These are phyloP conservation scores for Kalanchoe fedtschenkoi DNA, from an alignment of 164 flowering plant genomes.

Conservation along the genomic window DNA sequence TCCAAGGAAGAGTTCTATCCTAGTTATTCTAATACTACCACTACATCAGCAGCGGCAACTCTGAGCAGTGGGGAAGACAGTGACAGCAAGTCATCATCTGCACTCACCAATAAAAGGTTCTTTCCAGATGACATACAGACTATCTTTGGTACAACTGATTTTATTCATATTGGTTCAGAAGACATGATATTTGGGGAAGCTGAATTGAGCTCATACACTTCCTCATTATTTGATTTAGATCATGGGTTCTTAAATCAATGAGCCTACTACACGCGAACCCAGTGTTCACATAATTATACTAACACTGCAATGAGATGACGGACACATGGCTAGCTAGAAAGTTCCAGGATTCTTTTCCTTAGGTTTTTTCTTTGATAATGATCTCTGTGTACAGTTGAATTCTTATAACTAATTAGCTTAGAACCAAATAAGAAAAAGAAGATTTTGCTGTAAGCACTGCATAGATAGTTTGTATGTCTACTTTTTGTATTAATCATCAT, in stretches of 20 bases:
- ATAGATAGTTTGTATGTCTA: too few relatives aligned
- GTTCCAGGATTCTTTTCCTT: too few relatives aligned
- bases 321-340: not conserved
- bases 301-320: not conserved
- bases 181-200: conserved; percentile 2
- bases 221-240: not conserved
- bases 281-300: not conserved
- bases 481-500: too few relatives aligned
- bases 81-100: not conserved
- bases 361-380: too few relatives aligned
- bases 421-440: too few relatives aligned
- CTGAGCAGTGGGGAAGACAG: not conserved
- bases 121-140: conserved; percentile 1
- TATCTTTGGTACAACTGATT: not conserved
- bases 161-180: not conserved
- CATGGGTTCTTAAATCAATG: not conserved
- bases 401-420: too few relatives aligned
- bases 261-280: not conserved
- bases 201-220: not conserved
- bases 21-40: not conserved
- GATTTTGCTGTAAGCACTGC: too few relatives aligned
- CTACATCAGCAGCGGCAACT: not conserved
- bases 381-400: too few relatives aligned
- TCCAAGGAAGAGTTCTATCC: not conserved
- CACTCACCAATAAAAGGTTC: not conserved